Evolutionary conservation across 345 rosid species (phyloP).

Genomic region (Orychophragmus violaceus): DNA sequence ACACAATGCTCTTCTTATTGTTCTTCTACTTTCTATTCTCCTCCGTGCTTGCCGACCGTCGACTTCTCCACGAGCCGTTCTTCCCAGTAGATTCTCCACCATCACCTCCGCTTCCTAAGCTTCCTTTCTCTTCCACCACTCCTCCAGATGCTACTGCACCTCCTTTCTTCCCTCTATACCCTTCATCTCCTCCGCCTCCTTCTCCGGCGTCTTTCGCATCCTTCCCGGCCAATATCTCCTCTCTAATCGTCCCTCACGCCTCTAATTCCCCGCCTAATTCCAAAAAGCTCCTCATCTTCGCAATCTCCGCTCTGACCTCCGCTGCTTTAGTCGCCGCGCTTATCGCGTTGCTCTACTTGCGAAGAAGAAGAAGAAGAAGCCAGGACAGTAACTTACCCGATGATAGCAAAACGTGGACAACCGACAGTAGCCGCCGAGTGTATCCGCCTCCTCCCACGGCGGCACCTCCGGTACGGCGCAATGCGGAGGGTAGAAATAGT

Average conservation of each 20-base stretch:
- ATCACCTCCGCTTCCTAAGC: slow-evolving; percentile 42
- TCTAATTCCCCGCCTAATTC: slow-evolving; percentile 40
- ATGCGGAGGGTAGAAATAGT: slow-evolving; percentile 22
- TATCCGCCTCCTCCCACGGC: slow-evolving; percentile 42
- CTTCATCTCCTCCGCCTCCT: slow-evolving; percentile 75
- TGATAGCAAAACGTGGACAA: slow-evolving; percentile 42
- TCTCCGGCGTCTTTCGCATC: slow-evolving; percentile 64
- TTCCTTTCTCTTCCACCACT: slow-evolving; percentile 50
- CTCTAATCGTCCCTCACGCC: slow-evolving; percentile 69
- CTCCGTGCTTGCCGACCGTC: slow-evolving; percentile 31
- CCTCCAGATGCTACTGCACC: slow-evolving; percentile 40
- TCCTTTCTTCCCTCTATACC: slow-evolving; percentile 74
- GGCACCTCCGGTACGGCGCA: slow-evolving; percentile 41
- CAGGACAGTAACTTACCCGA: slow-evolving; percentile 25
- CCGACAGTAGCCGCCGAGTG: slow-evolving; percentile 34
- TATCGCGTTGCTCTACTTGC: slow-evolving; percentile 40
- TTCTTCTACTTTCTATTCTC: slow-evolving; percentile 3
- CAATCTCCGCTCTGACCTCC: slow-evolving; percentile 46
- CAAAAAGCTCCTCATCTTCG: slow-evolving; percentile 42
- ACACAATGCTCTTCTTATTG: slow-evolving; percentile 44
- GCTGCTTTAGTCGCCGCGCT: slow-evolving; percentile 37
- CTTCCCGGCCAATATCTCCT: slow-evolving; percentile 90
- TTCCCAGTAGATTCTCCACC: slow-evolving; percentile 44
- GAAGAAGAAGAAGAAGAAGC: slow-evolving; percentile 37
- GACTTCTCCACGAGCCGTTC: slow-evolving; percentile 77